Base-by-base conservation (phyloP, 2,329 filamentous ascomycete genomes). In the Gaeumannomyces tritici region DNA sequence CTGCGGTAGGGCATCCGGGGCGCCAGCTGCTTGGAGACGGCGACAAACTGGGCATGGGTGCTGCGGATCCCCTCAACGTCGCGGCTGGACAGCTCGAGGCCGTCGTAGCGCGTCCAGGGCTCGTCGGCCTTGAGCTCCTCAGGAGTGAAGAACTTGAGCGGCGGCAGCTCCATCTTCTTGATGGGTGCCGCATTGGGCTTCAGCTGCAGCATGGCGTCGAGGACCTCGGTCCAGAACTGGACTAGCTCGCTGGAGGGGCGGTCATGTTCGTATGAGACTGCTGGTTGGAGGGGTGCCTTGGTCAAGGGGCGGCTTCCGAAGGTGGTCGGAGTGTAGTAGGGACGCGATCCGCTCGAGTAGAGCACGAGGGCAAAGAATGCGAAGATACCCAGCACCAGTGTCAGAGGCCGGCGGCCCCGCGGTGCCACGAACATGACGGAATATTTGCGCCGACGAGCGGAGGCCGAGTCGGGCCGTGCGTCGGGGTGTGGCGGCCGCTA, bases 41-140 rank as follows among this genome's bases (percentile, higher is more conserved):
- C 66, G 29, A 80, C 65, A 65, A 78, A 79, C 7, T 69, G 69
- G 31, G 72, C 69, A 68, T 80, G 78, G 28, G 64, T 26, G 21
- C 21, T 27, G 27, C 57, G 55, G 5, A 64, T 54, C 2, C 27
- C 28, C 31, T 31, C 42, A 11, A 42, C 58, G 27, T 24, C 47
- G 21, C 42, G 6, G 21, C 42, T 51, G 42, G 42, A 51, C 42
- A 51, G 21, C 12, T 33, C 15, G 28, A 33, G 21, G 24, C 24
- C 42, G 24, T 60, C 27, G 27, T 54, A 24, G 35, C 42, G n/a
- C 59, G 5, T 4, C 13, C n/a, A 26, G 42, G 24, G 12, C 26
- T 47, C n/a, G 26, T 24, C 42, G 42, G n/a, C 42, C 42, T 51
- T 51, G 42, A 51, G 13, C 3, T 27, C 27, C 28, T 58, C 31